These are phyloP conservation scores for Pseudocercospora fuligena DNA, from an alignment of 2,329 filamentous ascomycete genomes.

Conservation along the genomic window DNA sequence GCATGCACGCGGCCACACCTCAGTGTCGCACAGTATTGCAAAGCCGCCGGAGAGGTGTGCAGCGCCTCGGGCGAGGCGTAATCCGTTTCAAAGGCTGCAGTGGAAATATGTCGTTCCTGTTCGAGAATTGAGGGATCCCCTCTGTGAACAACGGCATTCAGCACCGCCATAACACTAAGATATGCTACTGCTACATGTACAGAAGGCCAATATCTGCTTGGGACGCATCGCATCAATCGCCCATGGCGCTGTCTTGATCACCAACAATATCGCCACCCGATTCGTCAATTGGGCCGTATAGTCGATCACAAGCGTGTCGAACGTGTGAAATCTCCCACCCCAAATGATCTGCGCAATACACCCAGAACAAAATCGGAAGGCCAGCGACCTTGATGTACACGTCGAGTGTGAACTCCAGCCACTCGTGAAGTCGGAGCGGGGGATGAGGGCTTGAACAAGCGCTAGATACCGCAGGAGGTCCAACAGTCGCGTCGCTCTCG, in stretches of 20 bases:
- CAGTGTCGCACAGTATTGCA: too few relatives aligned
- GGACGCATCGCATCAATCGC: not conserved
- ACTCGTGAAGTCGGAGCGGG: not conserved
- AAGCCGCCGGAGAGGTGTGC: too few relatives aligned
- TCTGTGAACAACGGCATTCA: too few relatives aligned
- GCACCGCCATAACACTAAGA: not conserved
- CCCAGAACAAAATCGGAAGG: constrained; percentile 1
- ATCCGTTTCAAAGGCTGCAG: too few relatives aligned
- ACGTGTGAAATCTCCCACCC: not conserved
- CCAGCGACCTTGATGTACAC: not conserved
- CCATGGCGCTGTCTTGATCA: not conserved
- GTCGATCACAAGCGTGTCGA: not conserved
- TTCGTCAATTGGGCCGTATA: not conserved
- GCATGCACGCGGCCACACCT: too few relatives aligned
- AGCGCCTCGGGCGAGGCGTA: too few relatives aligned
- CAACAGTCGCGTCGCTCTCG: not conserved
- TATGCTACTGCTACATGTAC: not conserved
- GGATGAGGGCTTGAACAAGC: not conserved
- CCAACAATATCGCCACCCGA: not conserved
- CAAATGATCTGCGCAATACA: not conserved
- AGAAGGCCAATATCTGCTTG: not conserved
- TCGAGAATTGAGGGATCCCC: too few relatives aligned
- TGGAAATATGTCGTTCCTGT: too few relatives aligned
- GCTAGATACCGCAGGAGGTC: not conserved
- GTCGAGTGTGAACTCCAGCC: not conserved